A percentile compares a stretch with the other conserved stretches of the same genome.
Conservation (phyloP, 176 grass and related monocot species). For the Phoenix dactylifera region DNA sequence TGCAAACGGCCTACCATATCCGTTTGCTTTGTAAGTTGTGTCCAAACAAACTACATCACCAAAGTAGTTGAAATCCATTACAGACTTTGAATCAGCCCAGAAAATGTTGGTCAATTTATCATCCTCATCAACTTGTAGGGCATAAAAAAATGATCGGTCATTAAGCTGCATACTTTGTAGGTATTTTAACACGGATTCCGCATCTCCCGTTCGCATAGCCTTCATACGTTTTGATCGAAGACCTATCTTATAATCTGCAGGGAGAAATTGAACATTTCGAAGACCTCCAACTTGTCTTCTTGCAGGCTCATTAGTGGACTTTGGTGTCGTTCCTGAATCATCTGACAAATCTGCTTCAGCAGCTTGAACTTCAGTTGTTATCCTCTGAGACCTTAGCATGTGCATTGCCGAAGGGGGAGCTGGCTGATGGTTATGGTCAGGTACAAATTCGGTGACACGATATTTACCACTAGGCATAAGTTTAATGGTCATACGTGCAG, state of each 20-base stretch:
- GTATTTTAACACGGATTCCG: conserved; percentile 38
- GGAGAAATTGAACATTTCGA: conserved; percentile 26
- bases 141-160: conserved; percentile 24
- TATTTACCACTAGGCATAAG: conserved; percentile 28
- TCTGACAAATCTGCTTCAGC: conserved; percentile 26
- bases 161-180: conserved; percentile 26
- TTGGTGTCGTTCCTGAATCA: conserved; percentile 22
- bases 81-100: conserved; percentile 25
- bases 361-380: conserved; percentile 25
- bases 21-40: conserved; percentile 28
- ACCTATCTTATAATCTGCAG: conserved; percentile 27
- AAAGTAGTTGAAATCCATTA: conserved; percentile 16
- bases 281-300: conserved; percentile 8
- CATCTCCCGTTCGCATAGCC: conserved; percentile 38
- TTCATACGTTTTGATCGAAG: conserved; percentile 34
- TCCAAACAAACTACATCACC: conserved; percentile 29
- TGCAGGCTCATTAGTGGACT: conserved; percentile 7
- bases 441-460: conserved; percentile 31
- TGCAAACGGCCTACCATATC: conserved; percentile 26
- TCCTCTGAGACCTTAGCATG: conserved; percentile 40
- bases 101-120: conserved; percentile 28
- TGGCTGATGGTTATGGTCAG: conserved; percentile 44
- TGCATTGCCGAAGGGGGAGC: conserved; percentile 40
- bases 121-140: conserved; percentile 24
- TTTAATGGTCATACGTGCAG: conserved; percentile 37